Base-by-base conservation (phyloP, 75 land plant genomes). In the Picea sitchensis region DNA sequence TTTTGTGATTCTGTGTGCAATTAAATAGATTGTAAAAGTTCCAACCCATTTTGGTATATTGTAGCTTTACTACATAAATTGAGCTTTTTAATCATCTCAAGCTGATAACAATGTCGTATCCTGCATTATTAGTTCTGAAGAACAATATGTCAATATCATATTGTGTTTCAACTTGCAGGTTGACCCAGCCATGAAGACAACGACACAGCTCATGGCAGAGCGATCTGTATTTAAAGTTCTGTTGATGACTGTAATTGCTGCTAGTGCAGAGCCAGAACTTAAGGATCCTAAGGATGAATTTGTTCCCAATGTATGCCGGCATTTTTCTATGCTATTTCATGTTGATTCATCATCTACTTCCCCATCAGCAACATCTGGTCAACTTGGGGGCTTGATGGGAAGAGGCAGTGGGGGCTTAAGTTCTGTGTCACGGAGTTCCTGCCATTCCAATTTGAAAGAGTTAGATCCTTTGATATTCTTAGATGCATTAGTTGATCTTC, bases 301-400 rank as follows among this genome's bases (percentile, higher is more conserved):
- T 89, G 90, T 93, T 58, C 80, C 86, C 38, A 90, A 92, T 85
- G 65, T 95, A 30, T 98, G 99, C 72, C 96, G 89, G 57, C 99
- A 98, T 84, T 98, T 98, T 91, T 98, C 99, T 20, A 92, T 98
- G 92, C 80, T 95, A 81, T 98, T 98, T 85, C 98, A 98, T 83
- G 88, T 92, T 15, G 95, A 98, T 44, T 81, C 81, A 61, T 82
- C 84, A 14, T 77, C 87, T 20, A 41, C 78, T 32, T 79, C 47
- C 78, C 69, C 89, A 61, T 82, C 91, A 15, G 74, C 36, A 8
- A 21, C 82, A 6, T 11, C 81, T 69, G 76, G 56, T 51, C 56
- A 51, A 51, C 56, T 83, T 36, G 80, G 83, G 60, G 81, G 61
- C 79, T 81, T 77, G 63, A 86, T 84, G 58, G 71, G 90, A 15